Evolutionary conservation across 2,329 filamentous ascomycete genomes (phyloP).

Genomic region (Sclerotinia glacialis): DNA sequence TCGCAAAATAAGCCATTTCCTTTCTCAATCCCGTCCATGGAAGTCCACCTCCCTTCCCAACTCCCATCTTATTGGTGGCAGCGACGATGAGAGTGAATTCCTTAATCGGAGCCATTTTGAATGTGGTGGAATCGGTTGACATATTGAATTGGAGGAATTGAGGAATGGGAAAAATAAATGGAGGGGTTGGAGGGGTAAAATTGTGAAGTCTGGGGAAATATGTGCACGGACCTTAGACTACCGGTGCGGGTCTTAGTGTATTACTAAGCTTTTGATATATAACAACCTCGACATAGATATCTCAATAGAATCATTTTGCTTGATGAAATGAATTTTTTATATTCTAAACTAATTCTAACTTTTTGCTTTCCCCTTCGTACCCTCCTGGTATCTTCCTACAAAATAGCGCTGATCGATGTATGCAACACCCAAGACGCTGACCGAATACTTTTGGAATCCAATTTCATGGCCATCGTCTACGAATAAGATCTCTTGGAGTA

Average conservation of each 20-base stretch:
- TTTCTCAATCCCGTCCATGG: conserved; percentile 87
- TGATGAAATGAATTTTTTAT: not conserved
- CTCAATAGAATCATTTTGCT: not conserved
- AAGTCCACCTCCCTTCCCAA: conserved; percentile 73
- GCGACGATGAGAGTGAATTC: conserved; percentile 90
- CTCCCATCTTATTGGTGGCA: conserved; percentile 85
- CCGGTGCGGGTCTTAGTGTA: not conserved
- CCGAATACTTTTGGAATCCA: no score
- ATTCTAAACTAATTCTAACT: not conserved
- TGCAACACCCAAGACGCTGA: no score
- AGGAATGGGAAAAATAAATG: not conserved
- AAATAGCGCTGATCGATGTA: no score
- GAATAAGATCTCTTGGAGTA: no score
- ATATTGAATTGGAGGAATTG: not conserved
- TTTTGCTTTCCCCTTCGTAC: not conserved
- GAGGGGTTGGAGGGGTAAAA: conserved; percentile 18
- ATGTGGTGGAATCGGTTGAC: not conserved
- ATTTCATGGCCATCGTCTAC: no score
- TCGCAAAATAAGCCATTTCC: conserved; percentile 94
- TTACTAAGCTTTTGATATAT: conserved; percentile 9
- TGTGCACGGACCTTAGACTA: not conserved
- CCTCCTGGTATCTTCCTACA: no score
- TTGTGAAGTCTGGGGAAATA: conserved; percentile 15
- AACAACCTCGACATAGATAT: not conserved
- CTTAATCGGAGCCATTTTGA: conserved; percentile 25